Evolutionary conservation across 768 basidiomycete species (phyloP), one percentile per base, ranked within the genome.

Genomic region (Termitomyces heimii): DNA sequence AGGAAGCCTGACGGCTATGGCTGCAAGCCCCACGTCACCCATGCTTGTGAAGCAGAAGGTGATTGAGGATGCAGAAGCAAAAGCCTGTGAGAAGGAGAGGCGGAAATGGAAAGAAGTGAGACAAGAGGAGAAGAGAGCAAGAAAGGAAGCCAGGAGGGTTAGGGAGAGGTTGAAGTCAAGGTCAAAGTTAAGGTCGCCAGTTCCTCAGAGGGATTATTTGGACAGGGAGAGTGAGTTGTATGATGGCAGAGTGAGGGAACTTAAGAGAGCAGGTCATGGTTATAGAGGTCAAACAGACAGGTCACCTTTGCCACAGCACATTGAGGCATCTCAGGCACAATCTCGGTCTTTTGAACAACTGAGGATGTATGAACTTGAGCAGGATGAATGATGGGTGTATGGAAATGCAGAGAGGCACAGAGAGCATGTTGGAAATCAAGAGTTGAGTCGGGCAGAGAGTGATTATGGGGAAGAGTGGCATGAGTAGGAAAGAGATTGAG

Each of bases 101-200:
- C 72, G 73, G 20, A 71, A 74, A 53, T 74, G 72, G 57, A 87
- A 80, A 63, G 78, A 78, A n/a, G 76, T 73, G 5, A 76, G 73
- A 57, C 86, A 82, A 66, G 82, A 83, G 63, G 73, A 75, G 55
- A 73, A 73, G 54, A 67, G 71, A 57, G 68, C 67, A 60, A 72
- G 68, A 35, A 73, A 57, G 56, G 54, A 59, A 61, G 61, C 31
- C 32, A 62, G 47, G 66, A 59, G 54, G 57, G 56, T 52, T 64
- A 67, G 54, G 61, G 66, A 26, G 70, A 66, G 63, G 22, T 71
- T 73, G 42, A 49, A 55, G 60, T 64, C 60, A 46, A 32, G 32
- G 35, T 14, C n/a, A n/a, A n/a, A 18, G 37, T 39, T 18, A 18
- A 71, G 61, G 34, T 70, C 72, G 5, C 67, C 67, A 56, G 52